Base-by-base conservation (phyloP, 495 filamentous ascomycete species). In the Hypoxylon subgilvum region DNA sequence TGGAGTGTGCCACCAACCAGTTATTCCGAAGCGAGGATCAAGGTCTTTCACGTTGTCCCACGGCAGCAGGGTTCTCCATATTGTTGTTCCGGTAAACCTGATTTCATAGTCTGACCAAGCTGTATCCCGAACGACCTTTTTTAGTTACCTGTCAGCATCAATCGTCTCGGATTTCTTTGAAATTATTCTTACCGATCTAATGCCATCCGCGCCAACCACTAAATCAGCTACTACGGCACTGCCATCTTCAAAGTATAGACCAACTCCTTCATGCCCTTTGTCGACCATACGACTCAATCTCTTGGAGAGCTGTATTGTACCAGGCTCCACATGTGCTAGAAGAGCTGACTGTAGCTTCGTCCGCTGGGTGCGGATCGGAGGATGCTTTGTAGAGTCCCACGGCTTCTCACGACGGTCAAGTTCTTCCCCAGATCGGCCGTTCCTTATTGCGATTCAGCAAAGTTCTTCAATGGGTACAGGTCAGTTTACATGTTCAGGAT, bases 161-260 rank as follows among this genome's bases (percentile, higher is more conserved):
- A 13, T 34, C n/a, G 3, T 3, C n/a, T 34, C n/a, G n/a, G 3
- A 12, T 3, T 34, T 34, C n/a, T 3, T 13, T 34, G 4, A 34
- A 3, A 12, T 4, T 34, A 34, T 25, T 62, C 74, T 19, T 44
- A 82, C 78, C 2, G 79, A 82, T 54, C 76, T 71, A 44, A 82
- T 79, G 9, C 79, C 79, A 63, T 82, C 80, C 14, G 74, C 80
- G 4, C 77, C 79, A n/a, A 81, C 69, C 5, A 81, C 74, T 5
- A 83, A 56, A 69, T 83, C 79, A 4, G 74, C 76, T 14, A 55
- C 52, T 2, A 54, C 67, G 9, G 66, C 61, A 10, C 61, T 65
- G 5, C 69, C 67, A 54, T 82, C 78, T 22, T 75, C 61, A 38
- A 76, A 74, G n/a, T 52, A 27, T 7, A 79, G 52, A 2, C 57